Evolutionary conservation across 352 stramenopile species (phyloP), one percentile per base, ranked within the genome.

Genomic region (Phytophthora lateralis): DNA sequence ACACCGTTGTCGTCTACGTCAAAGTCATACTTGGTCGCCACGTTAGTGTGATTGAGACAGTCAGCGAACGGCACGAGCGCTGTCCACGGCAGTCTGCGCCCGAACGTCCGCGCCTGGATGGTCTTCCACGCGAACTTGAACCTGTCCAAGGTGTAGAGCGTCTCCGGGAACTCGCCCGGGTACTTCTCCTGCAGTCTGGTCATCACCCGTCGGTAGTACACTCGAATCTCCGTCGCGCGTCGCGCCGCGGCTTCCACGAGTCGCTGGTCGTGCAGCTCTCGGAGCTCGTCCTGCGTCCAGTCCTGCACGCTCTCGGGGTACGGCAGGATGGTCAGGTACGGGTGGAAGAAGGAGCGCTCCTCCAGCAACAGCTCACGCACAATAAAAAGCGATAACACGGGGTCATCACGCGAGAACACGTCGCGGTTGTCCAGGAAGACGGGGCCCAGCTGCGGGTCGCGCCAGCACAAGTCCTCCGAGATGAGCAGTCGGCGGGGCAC

Each of bases 1-100:
- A 66, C 55, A 1, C 62, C 73, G 30, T 88, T 87, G 11, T 44
- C 60, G 43, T 82, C 65, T 21, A 86, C 72, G 52, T 90, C 59
- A 35, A 90, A 91, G 58, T 90, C 84, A 71, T 97, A 98, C 63
- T 93, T 96, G 10, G 88, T 96, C 29, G 83, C 77, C 2, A 97
- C 78, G 62, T 98, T 98, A 34, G 62, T 65, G 67, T 98, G 93
- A 60, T 98, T 98, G 12, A 98, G 72, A 46, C 86, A 96, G 71
- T 98, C 93, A 6, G 91, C 92, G 52, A 98, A 93, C 6, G 93
- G 93, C 34, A 98, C 93, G 39, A 98, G 77, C 4, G 89, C 71
- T 6, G 88, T 97, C 88, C 89, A 97, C 15, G 89, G 91, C 58
- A 98, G 69, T 2, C 89, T 79, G 7, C 90, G 80, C 2, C 93